Base-by-base conservation (phyloP, 2,329 filamentous ascomycete genomes). In the Calonectria multiphialidica region DNA sequence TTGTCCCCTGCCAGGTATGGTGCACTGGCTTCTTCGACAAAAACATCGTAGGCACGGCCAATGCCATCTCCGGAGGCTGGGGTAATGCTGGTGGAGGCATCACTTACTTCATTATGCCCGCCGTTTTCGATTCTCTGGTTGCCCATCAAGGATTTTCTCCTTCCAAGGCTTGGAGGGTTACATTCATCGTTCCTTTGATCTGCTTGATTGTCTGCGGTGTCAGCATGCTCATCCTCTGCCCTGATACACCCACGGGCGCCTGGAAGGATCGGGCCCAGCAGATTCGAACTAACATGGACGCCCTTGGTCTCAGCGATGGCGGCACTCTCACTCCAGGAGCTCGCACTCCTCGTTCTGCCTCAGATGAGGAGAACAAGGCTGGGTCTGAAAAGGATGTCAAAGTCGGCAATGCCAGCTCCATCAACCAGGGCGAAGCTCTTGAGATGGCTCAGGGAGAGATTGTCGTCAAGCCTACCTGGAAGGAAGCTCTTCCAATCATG, bases 41-140 rank as follows among this genome's bases (percentile, higher is more conserved):
- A 86, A 97, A 96, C 79, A 89, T 98, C 30, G 93, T 98, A 21
- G 96, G 96, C 59, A 96, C 94, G 7, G 94, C 95, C 73, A 98
- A 98, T 81, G 93, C 95, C 3, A 84, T 98, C 21, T 93, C 95
- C 1, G 96, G 92, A 49, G 96, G 96, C 16, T 93, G 94, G 86
- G 96, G 95, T 64, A 98, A 98, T 78, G 90, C 94, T 30, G 95
- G 96, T 71, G 96, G 95, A 74, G 96, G 96, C 68, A 93, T 98
- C 76, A 98, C 95, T 2, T 98, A 98, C 86, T 97, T 98, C 82
- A 90, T 96, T 78, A 98, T 98, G 95, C 95, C 96, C 2, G 94
- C 94, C 6, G 92, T 98, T 70, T 97, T 93, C 83, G 93, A 97
- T 83, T 94, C 93, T 0, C 87, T 98, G 25, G 89, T 94, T 25